Evolutionary conservation across 495 filamentous ascomycete species (phyloP).

Genomic region (Staphylotrichum tortipilum): DNA sequence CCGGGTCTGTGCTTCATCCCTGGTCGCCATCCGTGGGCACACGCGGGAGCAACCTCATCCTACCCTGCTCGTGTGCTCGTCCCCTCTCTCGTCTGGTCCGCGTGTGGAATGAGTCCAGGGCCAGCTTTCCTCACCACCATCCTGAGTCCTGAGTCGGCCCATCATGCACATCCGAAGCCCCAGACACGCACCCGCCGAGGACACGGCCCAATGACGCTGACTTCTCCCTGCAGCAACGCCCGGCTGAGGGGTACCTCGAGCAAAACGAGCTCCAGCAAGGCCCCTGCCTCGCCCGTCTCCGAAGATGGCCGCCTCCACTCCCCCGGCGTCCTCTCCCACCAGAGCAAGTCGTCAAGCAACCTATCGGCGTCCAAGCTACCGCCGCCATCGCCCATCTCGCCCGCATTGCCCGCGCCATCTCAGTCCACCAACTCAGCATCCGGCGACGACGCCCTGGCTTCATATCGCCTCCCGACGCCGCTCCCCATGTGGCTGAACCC

Average conservation of each 20-base stretch:
- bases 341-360: slow-evolving; percentile 42
- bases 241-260: slow-evolving; percentile 37
- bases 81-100: background rate
- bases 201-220: slow-evolving; percentile 14
- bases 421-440: slow-evolving; percentile 25
- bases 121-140: too few species aligned
- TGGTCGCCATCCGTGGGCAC: too few species aligned
- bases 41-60: too few species aligned
- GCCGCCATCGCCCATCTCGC: slow-evolving; percentile 44
- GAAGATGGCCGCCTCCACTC: slow-evolving; percentile 29
- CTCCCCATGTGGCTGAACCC: slow-evolving; percentile 45
- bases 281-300: slow-evolving; percentile 30
- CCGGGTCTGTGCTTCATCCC: background rate
- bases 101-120: too few species aligned
- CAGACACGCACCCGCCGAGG: too few species aligned
- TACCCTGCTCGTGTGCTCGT: background rate
- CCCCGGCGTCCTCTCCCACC: slow-evolving; percentile 36
- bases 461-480: slow-evolving; percentile 43
- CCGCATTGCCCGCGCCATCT: slow-evolving; percentile 26
- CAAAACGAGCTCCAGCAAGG: slow-evolving; percentile 34
- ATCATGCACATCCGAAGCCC: too few species aligned
- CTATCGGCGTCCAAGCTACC: slow-evolving; percentile 42
- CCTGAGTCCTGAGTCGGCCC: too few species aligned
- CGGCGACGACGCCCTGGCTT: slow-evolving; percentile 38
- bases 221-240: slow-evolving; percentile 33